phyloP scores from a whole-genome alignment of 2,329 filamentous ascomycete genomes.

The Cladophialophora bantiana region DNA sequence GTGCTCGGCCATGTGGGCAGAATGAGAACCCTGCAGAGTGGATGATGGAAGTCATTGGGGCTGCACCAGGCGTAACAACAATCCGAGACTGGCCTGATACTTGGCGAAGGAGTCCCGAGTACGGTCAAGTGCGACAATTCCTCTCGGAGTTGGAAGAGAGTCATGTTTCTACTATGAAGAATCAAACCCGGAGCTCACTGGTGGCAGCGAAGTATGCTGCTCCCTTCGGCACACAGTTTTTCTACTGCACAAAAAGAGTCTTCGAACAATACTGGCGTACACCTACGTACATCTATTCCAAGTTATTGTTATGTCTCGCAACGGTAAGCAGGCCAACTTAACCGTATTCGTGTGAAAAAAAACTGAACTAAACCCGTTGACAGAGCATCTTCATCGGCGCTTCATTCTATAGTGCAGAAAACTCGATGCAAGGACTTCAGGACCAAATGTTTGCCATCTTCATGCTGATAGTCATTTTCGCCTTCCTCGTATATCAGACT shows the following conservation, averaged over 20 bases:
- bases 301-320: slow-evolving; percentile 51
- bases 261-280: slow-evolving; percentile 92
- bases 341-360: no score
- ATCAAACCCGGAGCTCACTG: neutral
- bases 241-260: slow-evolving; percentile 72
- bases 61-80: slow-evolving; percentile 66
- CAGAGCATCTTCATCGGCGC: slow-evolving; percentile 76
- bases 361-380: no score
- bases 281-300: slow-evolving; percentile 84
- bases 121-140: slow-evolving; percentile 60
- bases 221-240: slow-evolving; percentile 71
- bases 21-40: slow-evolving; percentile 77
- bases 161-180: neutral
- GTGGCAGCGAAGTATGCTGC: slow-evolving; percentile 66
- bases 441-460: slow-evolving; percentile 92
- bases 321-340: slow-evolving; percentile 52
- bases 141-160: slow-evolving; percentile 57
- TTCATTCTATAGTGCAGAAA: slow-evolving; percentile 76
- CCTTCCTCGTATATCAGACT: slow-evolving; percentile 59
- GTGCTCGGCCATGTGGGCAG: slow-evolving; percentile 64
- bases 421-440: slow-evolving; percentile 79
- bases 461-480: slow-evolving; percentile 81
- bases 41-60: slow-evolving; percentile 49
- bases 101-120: slow-evolving; percentile 67
- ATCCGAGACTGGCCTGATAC: slow-evolving; percentile 69